Conservation (phyloP, 176 grass and related monocot genomes). For the Poa annua region DNA sequence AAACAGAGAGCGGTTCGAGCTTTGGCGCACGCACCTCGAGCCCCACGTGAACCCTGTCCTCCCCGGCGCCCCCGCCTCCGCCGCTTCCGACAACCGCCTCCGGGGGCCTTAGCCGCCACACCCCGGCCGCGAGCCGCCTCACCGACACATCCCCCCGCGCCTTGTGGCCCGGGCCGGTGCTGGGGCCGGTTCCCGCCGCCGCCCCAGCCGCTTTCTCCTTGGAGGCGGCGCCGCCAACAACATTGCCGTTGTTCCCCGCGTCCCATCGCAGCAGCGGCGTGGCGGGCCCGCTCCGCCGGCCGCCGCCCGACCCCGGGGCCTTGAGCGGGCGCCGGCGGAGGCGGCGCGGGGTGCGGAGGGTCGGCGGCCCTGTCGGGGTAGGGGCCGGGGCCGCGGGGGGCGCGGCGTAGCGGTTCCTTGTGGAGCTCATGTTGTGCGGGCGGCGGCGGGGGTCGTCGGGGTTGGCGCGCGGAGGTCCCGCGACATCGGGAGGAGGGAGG, state of each 20-base stretch:
- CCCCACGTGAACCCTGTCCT: slow-evolving; percentile 53
- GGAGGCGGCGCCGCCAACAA: background rate
- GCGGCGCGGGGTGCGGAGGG: slow-evolving; percentile 38
- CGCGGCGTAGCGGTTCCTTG: slow-evolving; percentile 29
- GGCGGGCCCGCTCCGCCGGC: slow-evolving; percentile 63
- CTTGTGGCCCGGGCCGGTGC: background rate
- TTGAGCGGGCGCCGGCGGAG: slow-evolving; percentile 30
- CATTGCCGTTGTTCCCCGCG: slow-evolving; percentile 6
- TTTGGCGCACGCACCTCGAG: slow-evolving; percentile 43
- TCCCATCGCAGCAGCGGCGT: slow-evolving; percentile 87
- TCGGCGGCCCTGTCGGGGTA: background rate
- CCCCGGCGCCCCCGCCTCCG: slow-evolving; percentile 19
- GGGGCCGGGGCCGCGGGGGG: background rate
- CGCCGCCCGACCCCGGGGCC: slow-evolving; percentile 41
- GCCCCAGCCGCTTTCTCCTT: background rate
- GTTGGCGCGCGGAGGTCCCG: background rate
- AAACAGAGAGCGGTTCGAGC: background rate
- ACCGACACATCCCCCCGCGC: slow-evolving; percentile 64
- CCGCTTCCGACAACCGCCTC: slow-evolving; percentile 43
- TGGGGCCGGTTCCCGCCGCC: background rate
- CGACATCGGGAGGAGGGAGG: slow-evolving; percentile 15
- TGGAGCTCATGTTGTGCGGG: slow-evolving; percentile 46
- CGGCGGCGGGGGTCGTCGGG: background rate
- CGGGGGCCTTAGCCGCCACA: slow-evolving; percentile 80
- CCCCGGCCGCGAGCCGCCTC: slow-evolving; percentile 73